Percentiles rank a stretch among this genome's conserved stretches.
phyloP scores from a whole-genome alignment of 768 basidiomycete genomes.

The Pleurotus platypus region DNA sequence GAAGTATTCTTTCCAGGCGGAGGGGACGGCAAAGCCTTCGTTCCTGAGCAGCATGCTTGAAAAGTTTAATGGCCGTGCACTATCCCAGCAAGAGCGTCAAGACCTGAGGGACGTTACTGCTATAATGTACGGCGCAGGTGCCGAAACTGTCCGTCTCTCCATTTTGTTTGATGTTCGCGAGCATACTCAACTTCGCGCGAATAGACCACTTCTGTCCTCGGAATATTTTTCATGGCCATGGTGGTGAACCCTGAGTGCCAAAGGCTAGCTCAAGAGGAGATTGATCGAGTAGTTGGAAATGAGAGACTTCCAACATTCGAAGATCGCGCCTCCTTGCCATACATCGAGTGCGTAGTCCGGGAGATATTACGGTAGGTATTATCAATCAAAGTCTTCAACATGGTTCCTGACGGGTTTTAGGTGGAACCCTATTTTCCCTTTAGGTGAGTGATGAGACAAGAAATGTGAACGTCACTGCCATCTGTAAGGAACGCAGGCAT shows the following conservation, averaged over 20 bases:
- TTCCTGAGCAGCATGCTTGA: slow-evolving; percentile 19
- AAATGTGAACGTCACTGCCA: not conserved
- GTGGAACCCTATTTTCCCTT: slow-evolving; percentile 14
- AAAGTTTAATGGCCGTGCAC: slow-evolving; percentile 10
- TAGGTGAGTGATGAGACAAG: not conserved
- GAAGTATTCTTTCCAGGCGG: slow-evolving; percentile 11
- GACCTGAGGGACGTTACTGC: slow-evolving; percentile 19
- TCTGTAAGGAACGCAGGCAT: slow-evolving; percentile 15
- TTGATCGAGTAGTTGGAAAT: slow-evolving; percentile 11
- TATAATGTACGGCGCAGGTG: slow-evolving; percentile 25
- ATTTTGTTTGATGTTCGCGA: not conserved
- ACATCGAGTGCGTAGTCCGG: slow-evolving; percentile 14
- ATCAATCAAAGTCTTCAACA: not conserved
- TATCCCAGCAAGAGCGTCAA: slow-evolving; percentile 9
- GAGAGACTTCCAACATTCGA: slow-evolving; percentile 14
- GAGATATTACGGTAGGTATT: slow-evolving; percentile 16
- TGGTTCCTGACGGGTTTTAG: slow-evolving; percentile 1
- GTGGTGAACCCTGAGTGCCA: slow-evolving; percentile 1
- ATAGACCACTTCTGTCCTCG: not conserved
- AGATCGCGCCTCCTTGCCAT: slow-evolving; percentile 12
- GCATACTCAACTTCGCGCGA: not conserved
- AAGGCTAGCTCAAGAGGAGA: slow-evolving; percentile 14
- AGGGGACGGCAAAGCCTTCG: slow-evolving; percentile 20
- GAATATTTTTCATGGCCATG: not conserved
- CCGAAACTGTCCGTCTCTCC: slow-evolving; percentile 31